Evolutionary conservation across 495 filamentous ascomycete species (phyloP).

Genomic region (Hypoxylon subgilvum): DNA sequence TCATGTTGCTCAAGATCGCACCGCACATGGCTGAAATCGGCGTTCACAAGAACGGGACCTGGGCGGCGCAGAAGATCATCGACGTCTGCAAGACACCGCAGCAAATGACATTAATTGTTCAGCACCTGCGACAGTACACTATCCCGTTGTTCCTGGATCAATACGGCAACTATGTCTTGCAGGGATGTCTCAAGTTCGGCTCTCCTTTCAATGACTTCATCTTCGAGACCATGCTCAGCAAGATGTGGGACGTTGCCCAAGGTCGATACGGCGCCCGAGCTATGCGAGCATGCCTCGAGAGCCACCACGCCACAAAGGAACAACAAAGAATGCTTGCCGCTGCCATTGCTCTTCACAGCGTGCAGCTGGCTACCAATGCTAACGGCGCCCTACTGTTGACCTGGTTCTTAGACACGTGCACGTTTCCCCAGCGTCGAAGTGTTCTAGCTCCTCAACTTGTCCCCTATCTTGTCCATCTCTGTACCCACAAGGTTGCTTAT

Average conservation of each 20-base stretch:
- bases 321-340: slow-evolving; percentile 95
- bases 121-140: slow-evolving; percentile 81
- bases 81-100: slow-evolving; percentile 85
- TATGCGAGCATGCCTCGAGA: slow-evolving; percentile 96
- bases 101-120: slow-evolving; percentile 84
- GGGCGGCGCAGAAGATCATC: slow-evolving; percentile 99
- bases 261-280: slow-evolving; percentile 93
- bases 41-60: slow-evolving; percentile 98
- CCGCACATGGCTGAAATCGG: slow-evolving; percentile 96
- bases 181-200: slow-evolving; percentile 92
- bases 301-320: slow-evolving; percentile 91
- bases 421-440: slow-evolving; percentile 86
- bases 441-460: slow-evolving; percentile 92
- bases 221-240: slow-evolving; percentile 94
- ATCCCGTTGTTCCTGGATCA: slow-evolving; percentile 94
- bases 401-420: slow-evolving; percentile 99
- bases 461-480: slow-evolving; percentile 94
- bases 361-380: slow-evolving; percentile 93
- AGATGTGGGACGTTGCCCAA: slow-evolving; percentile 93
- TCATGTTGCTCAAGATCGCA: slow-evolving; percentile 86
- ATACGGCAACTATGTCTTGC: slow-evolving; percentile 97
- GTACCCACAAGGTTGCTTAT: slow-evolving; percentile 98
- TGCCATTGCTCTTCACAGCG: slow-evolving; percentile 92
- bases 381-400: slow-evolving; percentile 94
- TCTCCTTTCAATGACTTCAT: slow-evolving; percentile 92